phyloP scores from a whole-genome alignment of 768 basidiomycete genomes.

The Rossbeevera mucosa region DNA sequence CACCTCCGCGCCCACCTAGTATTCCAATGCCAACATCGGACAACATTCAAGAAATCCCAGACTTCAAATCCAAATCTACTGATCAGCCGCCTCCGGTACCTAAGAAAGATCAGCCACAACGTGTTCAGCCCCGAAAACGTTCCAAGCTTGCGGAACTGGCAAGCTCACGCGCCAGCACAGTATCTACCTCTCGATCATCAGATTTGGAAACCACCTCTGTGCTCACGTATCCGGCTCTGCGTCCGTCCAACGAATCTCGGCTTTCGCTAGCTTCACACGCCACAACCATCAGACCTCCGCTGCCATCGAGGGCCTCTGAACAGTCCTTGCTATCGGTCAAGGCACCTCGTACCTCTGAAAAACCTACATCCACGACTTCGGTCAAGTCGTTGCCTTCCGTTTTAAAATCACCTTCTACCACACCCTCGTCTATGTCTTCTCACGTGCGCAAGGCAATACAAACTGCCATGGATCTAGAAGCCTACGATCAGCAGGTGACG shows the following conservation, averaged over 20 bases:
- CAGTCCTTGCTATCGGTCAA: slow-evolving; percentile 12
- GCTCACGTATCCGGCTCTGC: slow-evolving; percentile 67
- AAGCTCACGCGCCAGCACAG: slow-evolving; percentile 54
- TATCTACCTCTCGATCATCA: slow-evolving; percentile 50
- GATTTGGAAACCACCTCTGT: slow-evolving; percentile 54
- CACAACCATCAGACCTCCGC: slow-evolving; percentile 13
- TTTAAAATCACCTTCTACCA: slow-evolving; percentile 26
- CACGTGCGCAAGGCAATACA: slow-evolving; percentile 63
- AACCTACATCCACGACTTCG: slow-evolving; percentile 12
- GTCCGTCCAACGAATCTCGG: slow-evolving; percentile 60
- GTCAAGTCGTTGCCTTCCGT: slow-evolving; percentile 25
- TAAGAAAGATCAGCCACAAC: slow-evolving; percentile 21
- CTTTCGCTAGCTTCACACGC: slow-evolving; percentile 28
- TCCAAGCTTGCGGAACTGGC: slow-evolving; percentile 71
- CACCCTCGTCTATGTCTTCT: slow-evolving; percentile 51
- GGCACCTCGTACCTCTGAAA: slow-evolving; percentile 24
- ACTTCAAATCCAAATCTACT: slow-evolving; percentile 46
- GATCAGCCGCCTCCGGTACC: slow-evolving; percentile 23
- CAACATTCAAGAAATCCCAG: slow-evolving; percentile 52
- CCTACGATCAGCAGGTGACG: slow-evolving; percentile 35
- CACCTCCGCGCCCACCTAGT: slow-evolving; percentile 39
- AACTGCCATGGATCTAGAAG: slow-evolving; percentile 63
- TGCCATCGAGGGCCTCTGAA: slow-evolving; percentile 18
- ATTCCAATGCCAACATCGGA: slow-evolving; percentile 44
- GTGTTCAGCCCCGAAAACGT: slow-evolving; percentile 35